These are phyloP conservation scores for Podaxis sp. DNA, from an alignment of 768 basidiomycete species.

Conservation along the genomic window DNA sequence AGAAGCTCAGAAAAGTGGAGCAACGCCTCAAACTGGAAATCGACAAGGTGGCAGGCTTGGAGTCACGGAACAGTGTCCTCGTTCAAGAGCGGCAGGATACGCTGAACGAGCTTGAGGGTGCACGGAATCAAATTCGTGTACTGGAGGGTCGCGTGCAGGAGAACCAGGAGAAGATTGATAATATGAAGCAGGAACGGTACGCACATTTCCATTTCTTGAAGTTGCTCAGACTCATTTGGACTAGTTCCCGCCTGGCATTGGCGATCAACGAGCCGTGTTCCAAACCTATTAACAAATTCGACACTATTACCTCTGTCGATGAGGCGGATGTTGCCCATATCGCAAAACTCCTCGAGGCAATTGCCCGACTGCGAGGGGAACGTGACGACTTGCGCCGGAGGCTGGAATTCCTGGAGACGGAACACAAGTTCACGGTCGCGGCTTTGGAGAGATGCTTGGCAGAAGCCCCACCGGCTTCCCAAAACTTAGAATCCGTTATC, in stretches of 20 bases:
- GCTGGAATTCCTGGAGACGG: slow-evolving; percentile 65
- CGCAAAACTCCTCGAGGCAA: slow-evolving; percentile 56
- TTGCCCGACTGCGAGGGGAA: slow-evolving; percentile 67
- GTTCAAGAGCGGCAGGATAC: slow-evolving; percentile 53
- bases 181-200: slow-evolving; percentile 19
- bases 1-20: slow-evolving; percentile 38
- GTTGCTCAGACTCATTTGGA: background rate
- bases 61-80: slow-evolving; percentile 44
- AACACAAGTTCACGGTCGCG: slow-evolving; percentile 63
- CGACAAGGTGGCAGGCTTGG: slow-evolving; percentile 35
- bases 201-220: background rate
- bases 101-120: slow-evolving; percentile 39
- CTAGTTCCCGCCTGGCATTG: background rate
- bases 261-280: background rate
- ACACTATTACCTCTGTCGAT: slow-evolving; percentile 19
- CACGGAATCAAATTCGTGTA: slow-evolving; percentile 29
- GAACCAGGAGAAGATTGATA: slow-evolving; percentile 21
- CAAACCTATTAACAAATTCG: background rate
- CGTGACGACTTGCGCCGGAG: slow-evolving; percentile 61
- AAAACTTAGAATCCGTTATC: slow-evolving; percentile 23
- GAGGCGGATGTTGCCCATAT: slow-evolving; percentile 38
- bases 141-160: slow-evolving; percentile 24
- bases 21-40: slow-evolving; percentile 41
- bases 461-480: slow-evolving; percentile 21
- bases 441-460: slow-evolving; percentile 50